A percentile compares a stretch with the other conserved stretches of the same genome.
phyloP scores from a whole-genome alignment of 2,329 filamentous ascomycete genomes.

The Cytospora paraplurivora region DNA sequence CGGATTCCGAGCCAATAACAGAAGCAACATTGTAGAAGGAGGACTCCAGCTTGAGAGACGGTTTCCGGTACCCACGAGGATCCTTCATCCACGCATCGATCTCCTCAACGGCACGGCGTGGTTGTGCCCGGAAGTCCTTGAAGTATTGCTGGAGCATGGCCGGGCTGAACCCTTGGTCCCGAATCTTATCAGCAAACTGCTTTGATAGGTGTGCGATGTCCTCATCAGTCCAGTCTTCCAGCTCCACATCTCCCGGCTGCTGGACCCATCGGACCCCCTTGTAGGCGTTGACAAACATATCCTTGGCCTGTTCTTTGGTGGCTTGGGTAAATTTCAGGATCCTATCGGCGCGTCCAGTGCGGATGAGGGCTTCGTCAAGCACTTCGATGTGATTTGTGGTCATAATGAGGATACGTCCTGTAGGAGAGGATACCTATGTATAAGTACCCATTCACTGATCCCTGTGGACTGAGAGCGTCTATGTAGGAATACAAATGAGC shows the following conservation, averaged over 20 bases:
- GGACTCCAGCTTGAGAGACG: too few relatives aligned
- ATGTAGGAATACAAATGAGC: neutral
- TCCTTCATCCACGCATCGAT: slow-evolving; percentile 22
- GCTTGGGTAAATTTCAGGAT: slow-evolving; percentile 25
- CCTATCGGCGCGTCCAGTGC: slow-evolving; percentile 23
- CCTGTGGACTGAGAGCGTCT: neutral
- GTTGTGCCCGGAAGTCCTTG: slow-evolving; percentile 27
- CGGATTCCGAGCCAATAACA: too few relatives aligned
- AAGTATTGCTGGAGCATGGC: slow-evolving; percentile 27
- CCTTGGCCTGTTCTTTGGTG: slow-evolving; percentile 19
- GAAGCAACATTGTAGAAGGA: too few relatives aligned
- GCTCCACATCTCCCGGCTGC: slow-evolving; percentile 15
- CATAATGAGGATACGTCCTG: slow-evolving; percentile 27
- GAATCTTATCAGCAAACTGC: slow-evolving; percentile 17
- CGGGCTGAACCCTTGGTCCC: slow-evolving; percentile 21
- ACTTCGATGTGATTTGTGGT: slow-evolving; percentile 26
- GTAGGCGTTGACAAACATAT: slow-evolving; percentile 26
- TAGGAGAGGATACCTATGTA: neutral
- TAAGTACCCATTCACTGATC: too few relatives aligned
- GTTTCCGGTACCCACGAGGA: slow-evolving; percentile 23
- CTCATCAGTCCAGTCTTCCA: slow-evolving; percentile 24
- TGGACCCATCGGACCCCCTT: slow-evolving; percentile 22
- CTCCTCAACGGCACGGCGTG: slow-evolving; percentile 20
- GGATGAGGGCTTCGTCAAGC: slow-evolving; percentile 26
- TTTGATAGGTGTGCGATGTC: slow-evolving; percentile 17